These are phyloP conservation scores for Heliamphora exappendiculata DNA, from an alignment of 148 eudicot genomes.

Conservation along the genomic window DNA sequence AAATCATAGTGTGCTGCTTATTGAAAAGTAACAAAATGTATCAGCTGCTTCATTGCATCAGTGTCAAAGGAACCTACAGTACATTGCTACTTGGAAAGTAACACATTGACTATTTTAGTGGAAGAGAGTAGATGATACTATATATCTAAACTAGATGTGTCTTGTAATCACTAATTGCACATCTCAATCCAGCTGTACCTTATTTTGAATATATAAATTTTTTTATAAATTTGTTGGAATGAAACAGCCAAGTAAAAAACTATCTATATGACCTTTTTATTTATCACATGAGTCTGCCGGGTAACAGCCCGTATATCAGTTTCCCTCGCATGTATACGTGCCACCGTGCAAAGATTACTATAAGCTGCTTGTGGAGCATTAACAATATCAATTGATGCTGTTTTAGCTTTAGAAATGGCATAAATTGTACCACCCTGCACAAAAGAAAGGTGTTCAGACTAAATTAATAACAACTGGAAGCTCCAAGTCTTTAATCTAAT, in stretches of 20 bases:
- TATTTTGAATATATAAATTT: background rate
- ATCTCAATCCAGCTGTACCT: background rate
- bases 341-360: background rate
- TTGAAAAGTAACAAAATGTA: background rate
- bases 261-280: conserved; percentile 4
- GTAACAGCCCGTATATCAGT: conserved; percentile 1
- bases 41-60: background rate
- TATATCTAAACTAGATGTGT: background rate
- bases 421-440: background rate
- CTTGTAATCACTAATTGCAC: background rate
- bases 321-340: conserved; percentile 3
- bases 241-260: background rate
- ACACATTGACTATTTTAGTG: background rate
- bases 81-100: conserved; percentile 7
- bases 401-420: conserved; percentile 3
- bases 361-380: background rate
- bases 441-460: background rate
- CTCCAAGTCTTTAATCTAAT: background rate
- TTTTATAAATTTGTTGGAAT: background rate
- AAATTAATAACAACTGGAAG: too few relatives aligned
- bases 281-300: background rate
- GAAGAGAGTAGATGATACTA: background rate
- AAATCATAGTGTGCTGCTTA: background rate
- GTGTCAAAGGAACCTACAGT: too few relatives aligned
- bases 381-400: background rate